Evolutionary conservation across 225 moss, liverwort and hornwort genomes (phyloP), one percentile per base, ranked within the genome.

Genomic region (Physcomitrium patens): DNA sequence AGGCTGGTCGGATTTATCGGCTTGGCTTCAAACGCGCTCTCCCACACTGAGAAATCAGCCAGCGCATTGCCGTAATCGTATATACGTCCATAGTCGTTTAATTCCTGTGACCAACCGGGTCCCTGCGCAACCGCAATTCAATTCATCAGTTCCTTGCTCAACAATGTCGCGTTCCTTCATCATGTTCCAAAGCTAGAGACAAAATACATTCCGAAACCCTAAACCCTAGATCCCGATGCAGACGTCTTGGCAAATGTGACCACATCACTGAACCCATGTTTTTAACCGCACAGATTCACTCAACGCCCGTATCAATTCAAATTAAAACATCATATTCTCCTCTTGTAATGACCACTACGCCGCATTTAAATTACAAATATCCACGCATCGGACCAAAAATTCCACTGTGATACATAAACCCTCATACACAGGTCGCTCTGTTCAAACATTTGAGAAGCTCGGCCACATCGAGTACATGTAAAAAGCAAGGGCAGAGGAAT

Each of bases 11-110:
- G 20, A 54, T 53, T n/a, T 49, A 20, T 43, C 41, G 48, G 45
- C 27, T 68, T 69, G 45, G 54, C 72, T 63, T 77, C 86, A 13
- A 49, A 65, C 27, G 18, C 65, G 24, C 60, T 75, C 68, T 81
- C 69, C 83, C 83, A 84, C 54, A 61, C 24, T 14, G 78, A 75
- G 75, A 84, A 84, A 53, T 76, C 73, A n/a, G 68, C 60, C 22
- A 77, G 65, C 8, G n/a, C 77, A 53, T 83, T 65, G 23, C 56
- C 60, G 57, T 69, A 81, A 5, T 78, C 76, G 78, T 84, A 76
- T 2, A 81, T 68, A 44, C 65, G 72, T 20, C 72, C 83, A 50
- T 79, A 78, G 37, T 86, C 86, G 26, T 45, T 9, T 31, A 76
- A 57, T 60, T 76, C 73, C 10, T 57, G 75, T 64, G 73, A 68